Evolutionary conservation across 257 asterid species (phyloP), one percentile per base, ranked within the genome.

Genomic region (Solanum appendiculatum): DNA sequence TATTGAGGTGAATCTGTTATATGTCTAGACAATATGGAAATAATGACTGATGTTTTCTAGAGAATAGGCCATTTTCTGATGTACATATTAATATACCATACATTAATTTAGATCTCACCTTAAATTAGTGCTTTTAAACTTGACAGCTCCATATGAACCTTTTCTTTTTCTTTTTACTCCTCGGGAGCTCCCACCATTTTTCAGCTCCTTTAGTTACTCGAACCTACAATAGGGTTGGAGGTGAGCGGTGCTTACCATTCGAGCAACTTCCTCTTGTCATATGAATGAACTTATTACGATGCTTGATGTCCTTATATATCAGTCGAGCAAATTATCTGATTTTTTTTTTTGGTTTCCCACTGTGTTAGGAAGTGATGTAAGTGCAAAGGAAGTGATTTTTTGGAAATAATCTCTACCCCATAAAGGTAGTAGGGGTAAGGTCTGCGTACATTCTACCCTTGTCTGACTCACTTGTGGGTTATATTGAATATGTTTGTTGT

Each of bases 41-140:
- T 88, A 88, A 91, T 86, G 42, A 83, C 68, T 87, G 86, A 88
- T 88, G 82, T 88, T 83, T 83, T 85, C 87, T 87, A 91, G 88
- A 54, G 87, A 90, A 80, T 90, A 90, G 94, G 85, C 89, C 89
- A 91, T 87, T 93, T 72, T 87, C 90, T 91, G 86, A 82, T 95
- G 98, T 95, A 93, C 94, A 94, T 95, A 94, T 90, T 89, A 91
- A 90, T 92, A 91, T 88, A 86, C 86, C 84, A 86, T 88, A 92
- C 89, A 86, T 89, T 89, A 75, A 88, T 91, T 91, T 87, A 85
- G 90, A 90, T 90, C 90, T 80, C 91, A 90, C 92, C 88, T 58
- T 75, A 82, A 39, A 46, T 84, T 69, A 83, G 83, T 56, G 69
- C 42, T 33, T 70, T 68, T 29, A 7, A 68, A 68, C 39, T 68